phyloP scores from a whole-genome alignment of 1,284 basidiomycete genomes.

The Polyporus tsugae region DNA sequence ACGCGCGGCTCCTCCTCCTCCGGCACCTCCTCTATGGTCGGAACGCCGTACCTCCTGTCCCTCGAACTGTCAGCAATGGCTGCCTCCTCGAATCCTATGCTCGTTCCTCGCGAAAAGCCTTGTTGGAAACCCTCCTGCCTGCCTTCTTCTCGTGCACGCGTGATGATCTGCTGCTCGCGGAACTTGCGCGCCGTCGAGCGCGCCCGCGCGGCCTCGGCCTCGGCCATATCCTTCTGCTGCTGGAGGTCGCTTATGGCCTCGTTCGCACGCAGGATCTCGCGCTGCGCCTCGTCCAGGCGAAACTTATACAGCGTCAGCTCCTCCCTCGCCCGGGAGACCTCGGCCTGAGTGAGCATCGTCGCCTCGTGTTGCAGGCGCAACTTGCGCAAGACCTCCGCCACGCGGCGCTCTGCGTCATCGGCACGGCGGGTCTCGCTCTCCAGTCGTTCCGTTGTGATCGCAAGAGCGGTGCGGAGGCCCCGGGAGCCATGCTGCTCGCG shows the following conservation, averaged over 20 bases:
- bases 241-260: slow-evolving; percentile 53
- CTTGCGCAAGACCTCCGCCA: slow-evolving; percentile 52
- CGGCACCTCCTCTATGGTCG: slow-evolving; percentile 27
- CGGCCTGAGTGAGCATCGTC: slow-evolving; percentile 50
- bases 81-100: slow-evolving; percentile 35
- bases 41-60: slow-evolving; percentile 21
- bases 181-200: slow-evolving; percentile 50
- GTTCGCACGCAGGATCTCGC: slow-evolving; percentile 56
- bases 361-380: slow-evolving; percentile 51
- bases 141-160: slow-evolving; percentile 54
- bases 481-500: slow-evolving; percentile 49
- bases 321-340: slow-evolving; percentile 49
- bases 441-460: slow-evolving; percentile 49
- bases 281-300: slow-evolving; percentile 56
- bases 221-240: slow-evolving; percentile 50
- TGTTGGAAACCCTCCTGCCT: slow-evolving; percentile 50
- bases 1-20: slow-evolving; percentile 33
- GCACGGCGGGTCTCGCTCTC: slow-evolving; percentile 54
- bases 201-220: slow-evolving; percentile 54
- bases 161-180: slow-evolving; percentile 51
- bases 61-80: slow-evolving; percentile 12
- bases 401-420: slow-evolving; percentile 53
- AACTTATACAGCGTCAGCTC: slow-evolving; percentile 55
- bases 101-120: slow-evolving; percentile 46
- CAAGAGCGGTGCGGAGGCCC: slow-evolving; percentile 48